Conservation (phyloP, 345 rosid species). For the Syzygium aqueum region DNA sequence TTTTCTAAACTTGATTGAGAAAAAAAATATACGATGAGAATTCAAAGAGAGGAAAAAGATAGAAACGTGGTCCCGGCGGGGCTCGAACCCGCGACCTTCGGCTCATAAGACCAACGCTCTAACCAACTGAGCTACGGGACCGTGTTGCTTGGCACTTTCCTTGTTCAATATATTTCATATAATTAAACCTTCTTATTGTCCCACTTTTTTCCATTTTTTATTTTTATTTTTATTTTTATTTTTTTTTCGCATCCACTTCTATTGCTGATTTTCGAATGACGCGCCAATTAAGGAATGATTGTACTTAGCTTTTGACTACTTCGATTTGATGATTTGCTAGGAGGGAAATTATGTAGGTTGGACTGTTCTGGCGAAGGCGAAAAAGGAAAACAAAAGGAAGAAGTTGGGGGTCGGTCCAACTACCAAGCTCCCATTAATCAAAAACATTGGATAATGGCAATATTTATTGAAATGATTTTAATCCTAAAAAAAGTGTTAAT, state of each 20-base stretch:
- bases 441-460: neutral
- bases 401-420: neutral
- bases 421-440: neutral
- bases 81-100: conserved; percentile 96
- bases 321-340: neutral
- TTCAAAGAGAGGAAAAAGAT: neutral
- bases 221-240: neutral
- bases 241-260: neutral
- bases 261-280: neutral
- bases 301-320: neutral
- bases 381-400: neutral
- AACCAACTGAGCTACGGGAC: conserved; percentile 99
- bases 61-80: conserved; percentile 65
- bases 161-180: rapidly evolving
- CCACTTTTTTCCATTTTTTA: rapidly evolving
- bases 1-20: neutral
- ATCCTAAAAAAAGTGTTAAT: neutral
- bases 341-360: neutral
- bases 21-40: neutral
- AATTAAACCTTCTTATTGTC: neutral
- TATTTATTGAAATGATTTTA: neutral
- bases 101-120: conserved; percentile 99
- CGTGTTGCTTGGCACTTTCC: neutral
- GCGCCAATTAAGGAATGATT: neutral
- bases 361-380: neutral